Evolutionary conservation across 2,329 filamentous ascomycete species (phyloP), one percentile per base, ranked within the genome.

Genomic region (Podosphaera fusca): DNA sequence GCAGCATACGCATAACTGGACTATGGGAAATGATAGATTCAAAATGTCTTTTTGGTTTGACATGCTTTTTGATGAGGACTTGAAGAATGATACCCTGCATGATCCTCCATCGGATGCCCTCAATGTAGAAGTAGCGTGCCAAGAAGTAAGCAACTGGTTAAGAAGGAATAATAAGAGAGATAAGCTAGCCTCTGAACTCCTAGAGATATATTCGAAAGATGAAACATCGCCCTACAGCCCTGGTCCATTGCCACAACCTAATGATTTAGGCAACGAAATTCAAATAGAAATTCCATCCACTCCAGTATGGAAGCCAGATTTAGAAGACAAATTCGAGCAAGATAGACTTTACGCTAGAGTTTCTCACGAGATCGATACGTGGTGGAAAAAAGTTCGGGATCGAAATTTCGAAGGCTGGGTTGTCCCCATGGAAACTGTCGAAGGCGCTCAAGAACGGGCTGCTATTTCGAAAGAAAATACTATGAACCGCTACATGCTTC

Each of bases 41-140:
- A 84, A 84, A 65, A 83, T 82, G 78, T 74, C 76, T 0, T 83
- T 84, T 59, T 84, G 80, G 80, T 78, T 77, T 57, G 77, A 80
- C 56, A 77, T 82, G 34, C 69, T 84, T 6, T 82, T 82, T 57
- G 79, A 83, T 56, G 78, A 75, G 46, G 71, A 79, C 35, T 55
- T 67, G 34, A 72, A 74, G 1, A 74, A 78, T 42, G 77, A 81
- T 57, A 69, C 69, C 2, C 68, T 75, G n/a, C 69, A 72, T 35
- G 75, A 79, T 56, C 72, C 73, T 50, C 72, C 73, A 9, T 63
- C 62, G 3, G 67, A 68, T 58, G 74, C 74, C 6, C 76, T 81
- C 59, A 72, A 75, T 34, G 72, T 76, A 8, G 72, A 78, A 50
- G 69, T 76, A 34, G 77, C 80, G n/a, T 78, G 78, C 61, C 70